Evolutionary conservation across 805 yeast species (phyloP), one percentile per base, ranked within the genome.

Genomic region (Saturnispora ahearnii): DNA sequence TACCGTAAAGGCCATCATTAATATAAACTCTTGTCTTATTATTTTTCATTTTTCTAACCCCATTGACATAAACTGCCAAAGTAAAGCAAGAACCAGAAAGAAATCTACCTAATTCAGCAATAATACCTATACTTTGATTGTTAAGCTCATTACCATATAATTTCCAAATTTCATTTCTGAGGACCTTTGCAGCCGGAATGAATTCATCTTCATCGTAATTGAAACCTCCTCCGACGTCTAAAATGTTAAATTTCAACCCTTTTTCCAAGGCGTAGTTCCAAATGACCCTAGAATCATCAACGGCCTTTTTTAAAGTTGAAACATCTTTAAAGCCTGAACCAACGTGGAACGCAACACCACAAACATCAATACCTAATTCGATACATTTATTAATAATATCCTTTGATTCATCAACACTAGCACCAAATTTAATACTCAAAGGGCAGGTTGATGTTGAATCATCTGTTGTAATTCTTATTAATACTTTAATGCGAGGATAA

Each of bases 141-240:
- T 57, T 54, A 29, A 56, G 59, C 4, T 41, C 47, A 8, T 67
- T 59, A 1, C 91, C 87, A 70, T 89, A 91, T 60, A 69, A 73
- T 50, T 69, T 61, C 42, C 74, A 78, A 54, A 90, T 67, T 3
- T 85, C 73, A 12, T 59, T 53, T 51, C 75, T 73, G 54, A 91
- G 74, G 46, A 81, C 76, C 7, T 62, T 60, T 8, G 91, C 78
- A 10, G 87, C 73, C 43, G 73, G 71, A 12, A 65, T 73, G 62
- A 89, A 89, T 1, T 71, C 60, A 36, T 74, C 79, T 46, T 73
- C 73, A 9, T 34, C 12, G 7, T 22, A 29, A 55, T 79, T 79
- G 64, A 89, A 91, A 0, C 99, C 99, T 30, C 99, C 99, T 46
- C 99, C 99, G 57, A 91, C 81, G 62, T 91, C 99, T 15, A 81